Evolutionary conservation across 495 filamentous ascomycete genomes (phyloP).

Genomic region (Cryomyces antarcticus): DNA sequence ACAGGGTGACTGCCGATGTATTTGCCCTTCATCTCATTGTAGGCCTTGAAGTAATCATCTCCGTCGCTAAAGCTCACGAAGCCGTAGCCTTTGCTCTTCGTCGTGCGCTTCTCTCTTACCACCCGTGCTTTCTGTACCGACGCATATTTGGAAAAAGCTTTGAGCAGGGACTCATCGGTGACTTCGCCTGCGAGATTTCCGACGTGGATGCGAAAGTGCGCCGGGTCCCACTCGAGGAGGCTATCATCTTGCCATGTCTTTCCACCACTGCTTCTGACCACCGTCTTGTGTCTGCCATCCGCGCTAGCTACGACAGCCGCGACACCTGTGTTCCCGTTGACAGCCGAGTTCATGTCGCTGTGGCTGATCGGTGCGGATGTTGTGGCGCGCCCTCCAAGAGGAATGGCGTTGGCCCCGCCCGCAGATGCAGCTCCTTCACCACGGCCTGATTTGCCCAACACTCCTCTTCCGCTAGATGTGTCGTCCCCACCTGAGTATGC

Average conservation of each 20-base stretch:
- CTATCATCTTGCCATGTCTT: slow-evolving; percentile 73
- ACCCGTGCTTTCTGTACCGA: slow-evolving; percentile 85
- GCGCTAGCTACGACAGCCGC: slow-evolving; percentile 6
- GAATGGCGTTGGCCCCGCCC: slow-evolving; percentile 28
- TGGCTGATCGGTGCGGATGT: slow-evolving; percentile 24
- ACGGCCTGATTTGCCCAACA: slow-evolving; percentile 11
- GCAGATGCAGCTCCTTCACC: slow-evolving; percentile 15
- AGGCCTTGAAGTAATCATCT: slow-evolving; percentile 87
- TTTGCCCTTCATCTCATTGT: slow-evolving; percentile 95
- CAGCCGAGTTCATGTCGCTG: slow-evolving; percentile 17
- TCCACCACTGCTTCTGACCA: slow-evolving; percentile 70
- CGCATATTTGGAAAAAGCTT: slow-evolving; percentile 76
- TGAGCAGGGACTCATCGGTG: slow-evolving; percentile 83
- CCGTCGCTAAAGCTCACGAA: slow-evolving; percentile 92
- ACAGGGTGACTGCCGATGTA: slow-evolving; percentile 89
- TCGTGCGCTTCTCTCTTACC: slow-evolving; percentile 86
- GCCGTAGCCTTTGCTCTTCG: slow-evolving; percentile 86
- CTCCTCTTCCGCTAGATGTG: slow-evolving; percentile 14
- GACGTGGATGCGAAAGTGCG: slow-evolving; percentile 85
- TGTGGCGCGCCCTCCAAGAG: slow-evolving; percentile 18
- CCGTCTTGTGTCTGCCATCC: slow-evolving; percentile 42
- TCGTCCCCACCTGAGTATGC: slow-evolving; percentile 53
- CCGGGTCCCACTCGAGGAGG: slow-evolving; percentile 87
- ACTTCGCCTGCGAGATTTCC: slow-evolving; percentile 97
- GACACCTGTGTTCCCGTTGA: slow-evolving; percentile 20